These are phyloP conservation scores for Vicia villosa DNA, from an alignment of 306 rosid genomes.

Conservation along the genomic window DNA sequence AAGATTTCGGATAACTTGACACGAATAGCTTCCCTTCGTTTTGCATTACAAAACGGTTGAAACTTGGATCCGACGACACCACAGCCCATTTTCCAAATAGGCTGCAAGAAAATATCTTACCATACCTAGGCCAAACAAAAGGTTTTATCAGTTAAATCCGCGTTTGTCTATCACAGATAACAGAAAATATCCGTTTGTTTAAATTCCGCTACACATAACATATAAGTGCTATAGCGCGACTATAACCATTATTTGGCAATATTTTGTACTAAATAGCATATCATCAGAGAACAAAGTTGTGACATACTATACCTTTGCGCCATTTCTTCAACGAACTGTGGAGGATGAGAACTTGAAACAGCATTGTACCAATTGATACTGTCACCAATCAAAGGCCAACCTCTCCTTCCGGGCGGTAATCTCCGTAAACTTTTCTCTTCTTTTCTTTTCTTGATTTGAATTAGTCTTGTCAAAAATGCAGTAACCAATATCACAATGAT, in stretches of 20 bases:
- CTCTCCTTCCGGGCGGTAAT: constrained; percentile 87
- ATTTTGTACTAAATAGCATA: neutral
- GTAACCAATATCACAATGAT: constrained; percentile 39
- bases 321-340: constrained; percentile 76
- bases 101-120: constrained; percentile 83
- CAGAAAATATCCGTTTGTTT: neutral
- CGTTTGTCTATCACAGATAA: neutral
- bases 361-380: constrained; percentile 90
- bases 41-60: constrained; percentile 88
- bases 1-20: constrained; percentile 89
- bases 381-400: constrained; percentile 93
- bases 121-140: constrained; percentile 58
- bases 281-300: neutral
- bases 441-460: constrained; percentile 33
- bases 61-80: constrained; percentile 83
- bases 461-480: constrained; percentile 42
- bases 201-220: neutral
- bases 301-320: constrained; percentile 63
- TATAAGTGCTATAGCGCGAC: too few relatives aligned
- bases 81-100: constrained; percentile 86
- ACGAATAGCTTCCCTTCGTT: constrained; percentile 78
- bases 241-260: neutral
- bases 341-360: constrained; percentile 89
- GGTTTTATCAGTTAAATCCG: neutral
- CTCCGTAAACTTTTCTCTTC: constrained; percentile 29